Conservation (phyloP, 352 stramenopile genomes). For the Globisporangium okanoganense region DNA sequence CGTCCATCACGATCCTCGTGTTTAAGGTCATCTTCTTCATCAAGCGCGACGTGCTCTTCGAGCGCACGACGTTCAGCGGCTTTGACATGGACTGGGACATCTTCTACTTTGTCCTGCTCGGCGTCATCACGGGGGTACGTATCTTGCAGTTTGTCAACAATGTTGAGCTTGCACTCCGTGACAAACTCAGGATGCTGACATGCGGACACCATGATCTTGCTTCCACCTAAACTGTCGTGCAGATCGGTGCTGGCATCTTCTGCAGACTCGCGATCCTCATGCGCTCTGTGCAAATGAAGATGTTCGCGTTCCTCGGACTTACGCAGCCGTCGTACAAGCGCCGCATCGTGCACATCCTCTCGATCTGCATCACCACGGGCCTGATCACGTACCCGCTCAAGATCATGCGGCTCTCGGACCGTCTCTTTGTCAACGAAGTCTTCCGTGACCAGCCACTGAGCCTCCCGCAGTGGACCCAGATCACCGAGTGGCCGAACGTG, state of each 20-base stretch:
- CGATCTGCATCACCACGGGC: conserved; percentile 52
- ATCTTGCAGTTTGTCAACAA: not conserved
- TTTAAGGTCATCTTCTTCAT: conserved; percentile 77
- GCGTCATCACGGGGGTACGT: conserved; percentile 63
- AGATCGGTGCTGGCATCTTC: conserved; percentile 67
- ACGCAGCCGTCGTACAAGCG: conserved; percentile 51
- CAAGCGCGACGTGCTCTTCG: conserved; percentile 69
- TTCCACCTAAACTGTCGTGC: not conserved
- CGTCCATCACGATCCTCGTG: conserved; percentile 71
- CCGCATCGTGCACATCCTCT: conserved; percentile 51
- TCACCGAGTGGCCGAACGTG: conserved; percentile 49
- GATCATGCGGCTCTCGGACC: conserved; percentile 72
- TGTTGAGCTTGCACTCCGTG: not conserved
- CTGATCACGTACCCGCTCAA: conserved; percentile 63
- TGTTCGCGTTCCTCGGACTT: conserved; percentile 50
- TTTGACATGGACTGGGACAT: conserved; percentile 83
- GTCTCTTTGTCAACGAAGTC: conserved; percentile 69
- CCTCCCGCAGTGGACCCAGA: conserved; percentile 57
- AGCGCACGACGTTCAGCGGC: conserved; percentile 67
- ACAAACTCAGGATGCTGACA: not conserved
- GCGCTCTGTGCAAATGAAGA: conserved; percentile 41
- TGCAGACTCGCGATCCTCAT: conserved; percentile 48
- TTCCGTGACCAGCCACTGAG: conserved; percentile 64
- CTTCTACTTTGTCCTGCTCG: conserved; percentile 65
- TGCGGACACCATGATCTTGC: not conserved